Base-by-base conservation (phyloP, 768 basidiomycete genomes). In the Coprinellus micaceus region DNA sequence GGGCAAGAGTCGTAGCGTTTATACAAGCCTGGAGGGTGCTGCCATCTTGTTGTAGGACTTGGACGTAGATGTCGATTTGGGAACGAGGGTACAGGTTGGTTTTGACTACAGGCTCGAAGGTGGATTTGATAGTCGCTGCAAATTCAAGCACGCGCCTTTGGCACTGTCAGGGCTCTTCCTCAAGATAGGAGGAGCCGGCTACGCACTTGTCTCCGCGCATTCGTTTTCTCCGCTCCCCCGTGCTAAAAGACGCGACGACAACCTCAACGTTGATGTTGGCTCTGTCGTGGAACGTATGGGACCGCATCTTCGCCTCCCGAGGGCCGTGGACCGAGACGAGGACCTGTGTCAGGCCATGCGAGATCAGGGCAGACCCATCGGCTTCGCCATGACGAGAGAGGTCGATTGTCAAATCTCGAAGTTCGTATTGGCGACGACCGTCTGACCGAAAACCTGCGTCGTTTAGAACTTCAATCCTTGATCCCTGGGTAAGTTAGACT, bases 31-130 rank as follows among this genome's bases (percentile, higher is more conserved):
- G 89, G 22, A 98, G 80, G 40, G 98, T 77, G 0, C 91, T 91
- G 39, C 97, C 97, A 64, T 99, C 97, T 67, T 94, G 90, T 62
- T 97, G 91, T 37, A 97, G 74, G 26, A 99, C 86, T 69, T 96
- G 94, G 6, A 99, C 79, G 70, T 86, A 91, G 58, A 99, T 86
- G 72, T 96, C 92, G 68, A 99, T 97, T 68, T 94, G 87, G 30
- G 91, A 91, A 48, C 97, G 86, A 21, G 96, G 96, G 72, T 97
- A 98, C 46, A 99, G 81, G 58, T 80, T 81, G 6, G 90, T 89
- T 67, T 94, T 90, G 22, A 99, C 83, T 54, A 96, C 93, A 40
- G 95, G 94, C 67, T 98, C 96, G 67, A 99, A 98, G 0, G 97
- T 98, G 28, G 91, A 86, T 73, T 92, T 91, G 60, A 98, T 86